phyloP scores from a whole-genome alignment of 768 basidiomycete genomes.

The Tulasnella sp. region DNA sequence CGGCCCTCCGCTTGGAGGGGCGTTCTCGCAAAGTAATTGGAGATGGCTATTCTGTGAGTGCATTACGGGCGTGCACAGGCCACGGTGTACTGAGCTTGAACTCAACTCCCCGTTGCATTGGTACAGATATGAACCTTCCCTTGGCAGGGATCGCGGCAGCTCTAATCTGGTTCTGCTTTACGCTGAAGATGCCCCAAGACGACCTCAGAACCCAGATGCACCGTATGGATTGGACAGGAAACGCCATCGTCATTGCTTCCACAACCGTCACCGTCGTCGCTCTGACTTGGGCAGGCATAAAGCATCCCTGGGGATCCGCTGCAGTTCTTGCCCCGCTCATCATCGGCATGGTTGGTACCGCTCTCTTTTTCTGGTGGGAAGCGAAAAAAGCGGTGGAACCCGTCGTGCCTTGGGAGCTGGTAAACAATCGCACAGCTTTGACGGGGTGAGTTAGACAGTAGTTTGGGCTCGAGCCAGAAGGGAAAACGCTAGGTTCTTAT shows the following conservation, averaged over 20 bases:
- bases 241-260: slow-evolving; percentile 40
- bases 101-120: neutral
- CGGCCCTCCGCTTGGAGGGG: slow-evolving; percentile 39
- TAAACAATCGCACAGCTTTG: slow-evolving; percentile 11
- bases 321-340: slow-evolving; percentile 51
- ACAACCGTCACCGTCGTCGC: slow-evolving; percentile 48
- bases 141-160: slow-evolving; percentile 43
- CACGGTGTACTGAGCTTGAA: too few relatives aligned
- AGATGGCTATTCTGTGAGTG: slow-evolving; percentile 51
- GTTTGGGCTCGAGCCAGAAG: too few relatives aligned
- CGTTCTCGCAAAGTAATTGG: too few relatives aligned
- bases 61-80: too few relatives aligned
- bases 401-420: slow-evolving; percentile 42
- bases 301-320: slow-evolving; percentile 49
- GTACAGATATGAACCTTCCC: slow-evolving; percentile 50
- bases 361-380: slow-evolving; percentile 29
- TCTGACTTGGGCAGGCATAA: slow-evolving; percentile 31
- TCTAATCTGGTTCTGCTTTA: slow-evolving; percentile 44
- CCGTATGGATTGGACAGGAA: slow-evolving; percentile 49
- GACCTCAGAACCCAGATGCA: slow-evolving; percentile 43
- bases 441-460: too few relatives aligned
- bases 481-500: slow-evolving; percentile 38
- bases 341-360: slow-evolving; percentile 46
- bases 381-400: slow-evolving; percentile 39
- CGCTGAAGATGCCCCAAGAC: slow-evolving; percentile 46